Base-by-base conservation (phyloP, 1,284 basidiomycete genomes). In the Microbotryum silenes-acaulis region DNA sequence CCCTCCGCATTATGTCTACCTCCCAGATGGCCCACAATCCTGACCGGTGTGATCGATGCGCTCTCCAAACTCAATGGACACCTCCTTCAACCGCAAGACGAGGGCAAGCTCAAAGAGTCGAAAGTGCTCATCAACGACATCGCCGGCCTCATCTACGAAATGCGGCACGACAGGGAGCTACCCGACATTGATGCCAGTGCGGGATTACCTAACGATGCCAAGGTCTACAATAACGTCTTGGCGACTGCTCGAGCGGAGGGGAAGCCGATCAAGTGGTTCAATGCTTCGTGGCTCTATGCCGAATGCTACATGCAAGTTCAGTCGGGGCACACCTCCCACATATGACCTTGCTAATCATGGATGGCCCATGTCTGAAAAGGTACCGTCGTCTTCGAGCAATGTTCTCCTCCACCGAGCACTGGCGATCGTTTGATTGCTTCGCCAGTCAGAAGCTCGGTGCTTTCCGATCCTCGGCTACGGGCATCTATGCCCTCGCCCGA, bases 221-320 rank as follows among this genome's bases (percentile, higher is more conserved):
- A 81, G 0, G 77, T 81, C 25, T 96, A 91, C 77, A 96, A 97
- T 68, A 72, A 77, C 0, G 85, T 89, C 66, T 78, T 97, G 14
- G 76, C 76, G 3, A 73, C 75, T 1, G 78, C 88, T 2, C 77
- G 75, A 1, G 72, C 77, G 14, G 74, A 79, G 2, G 78, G 79
- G 2, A 80, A 83, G 64, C 53, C 23, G n/a, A 81, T 85, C 68
- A 88, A 86, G 0, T 98, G 94, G 94, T 91, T 92, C 74, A 87
- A 83, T 2, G 85, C 89, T 9, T 88, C 91, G 5, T 97, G 93
- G 91, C 80, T 98, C 16, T 97, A 83, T 74, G 89, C 91, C 63
- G 94, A 97, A 84, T 96, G 79, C 71, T 80, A 80, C 69, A 73
- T 81, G 75, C 76, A 57, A 60, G 83, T 74, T 21, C 18, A 18